Evolutionary conservation across 176 grass and related monocot genomes (phyloP).

Genomic region (Oryza nivara): DNA sequence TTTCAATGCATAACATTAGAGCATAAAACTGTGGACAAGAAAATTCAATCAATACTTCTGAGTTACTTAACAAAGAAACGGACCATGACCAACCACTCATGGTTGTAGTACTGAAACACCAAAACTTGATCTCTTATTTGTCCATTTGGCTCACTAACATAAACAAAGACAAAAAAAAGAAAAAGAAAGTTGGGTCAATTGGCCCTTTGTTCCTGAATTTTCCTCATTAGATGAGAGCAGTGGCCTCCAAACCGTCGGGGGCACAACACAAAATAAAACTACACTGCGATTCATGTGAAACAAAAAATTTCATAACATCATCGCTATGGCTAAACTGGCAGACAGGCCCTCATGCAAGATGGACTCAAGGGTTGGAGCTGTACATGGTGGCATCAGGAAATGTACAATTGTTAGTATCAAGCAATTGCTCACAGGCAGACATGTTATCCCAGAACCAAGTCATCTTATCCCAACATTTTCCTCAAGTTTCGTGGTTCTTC

Average conservation of each 20-base stretch:
- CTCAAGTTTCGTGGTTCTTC: not conserved
- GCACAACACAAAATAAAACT: not conserved
- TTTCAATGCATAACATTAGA: not conserved
- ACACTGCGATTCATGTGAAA: constrained; percentile 8
- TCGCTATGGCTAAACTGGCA: not conserved
- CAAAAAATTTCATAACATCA: not conserved
- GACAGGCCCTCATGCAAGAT: not conserved
- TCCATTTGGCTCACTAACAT: constrained; percentile 29
- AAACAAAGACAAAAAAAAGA: not conserved
- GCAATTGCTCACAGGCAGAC: not conserved
- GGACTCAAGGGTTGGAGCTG: not conserved
- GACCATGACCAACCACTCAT: not conserved
- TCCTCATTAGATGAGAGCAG: constrained; percentile 2
- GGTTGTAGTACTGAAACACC: not conserved
- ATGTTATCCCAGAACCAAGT: not conserved
- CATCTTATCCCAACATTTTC: not conserved
- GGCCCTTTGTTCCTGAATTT: not conserved
- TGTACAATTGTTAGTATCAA: not conserved
- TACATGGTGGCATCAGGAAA: not conserved
- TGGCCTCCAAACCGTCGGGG: not conserved
- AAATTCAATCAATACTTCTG: not conserved
- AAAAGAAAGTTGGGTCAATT: not conserved
- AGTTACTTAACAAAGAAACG: not conserved
- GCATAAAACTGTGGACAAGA: not conserved
- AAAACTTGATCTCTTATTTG: not conserved